phyloP scores from a whole-genome alignment of 2,329 filamentous ascomycete genomes.

The Cladophialophora chaetospira region DNA sequence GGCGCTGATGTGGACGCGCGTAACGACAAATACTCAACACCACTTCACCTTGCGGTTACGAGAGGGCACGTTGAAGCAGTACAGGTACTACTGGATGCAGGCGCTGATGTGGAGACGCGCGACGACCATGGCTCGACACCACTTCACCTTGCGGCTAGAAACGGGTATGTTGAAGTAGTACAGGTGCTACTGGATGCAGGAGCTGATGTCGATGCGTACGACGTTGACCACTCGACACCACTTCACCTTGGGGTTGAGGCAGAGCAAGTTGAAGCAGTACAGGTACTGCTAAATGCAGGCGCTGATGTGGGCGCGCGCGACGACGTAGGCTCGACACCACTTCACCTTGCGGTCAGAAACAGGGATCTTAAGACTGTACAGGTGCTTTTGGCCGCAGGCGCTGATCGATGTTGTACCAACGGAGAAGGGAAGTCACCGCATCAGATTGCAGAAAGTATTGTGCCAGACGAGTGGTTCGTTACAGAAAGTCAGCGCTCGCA shows the following conservation, averaged over 20 bases:
- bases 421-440: too few species aligned
- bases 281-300: background rate
- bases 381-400: too few species aligned
- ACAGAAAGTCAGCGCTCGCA: too few species aligned
- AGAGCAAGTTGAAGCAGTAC: background rate
- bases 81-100: background rate
- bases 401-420: too few species aligned
- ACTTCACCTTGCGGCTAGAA: background rate
- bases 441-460: too few species aligned
- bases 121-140: background rate
- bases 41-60: too few species aligned
- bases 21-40: too few species aligned
- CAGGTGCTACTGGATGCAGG: background rate
- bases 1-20: too few species aligned
- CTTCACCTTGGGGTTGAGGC: background rate
- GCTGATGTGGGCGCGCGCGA: background rate
- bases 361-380: too few species aligned
- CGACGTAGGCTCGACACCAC: background rate
- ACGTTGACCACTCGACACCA: background rate
- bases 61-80: too few species aligned
- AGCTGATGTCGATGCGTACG: background rate
- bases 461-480: too few species aligned
- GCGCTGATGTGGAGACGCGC: background rate
- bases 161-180: background rate
- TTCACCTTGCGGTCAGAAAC: too few species aligned